A percentile compares a stretch with the other conserved stretches of the same genome.
phyloP scores from a whole-genome alignment of 805 yeast species.

The Candida stauntonica region DNA sequence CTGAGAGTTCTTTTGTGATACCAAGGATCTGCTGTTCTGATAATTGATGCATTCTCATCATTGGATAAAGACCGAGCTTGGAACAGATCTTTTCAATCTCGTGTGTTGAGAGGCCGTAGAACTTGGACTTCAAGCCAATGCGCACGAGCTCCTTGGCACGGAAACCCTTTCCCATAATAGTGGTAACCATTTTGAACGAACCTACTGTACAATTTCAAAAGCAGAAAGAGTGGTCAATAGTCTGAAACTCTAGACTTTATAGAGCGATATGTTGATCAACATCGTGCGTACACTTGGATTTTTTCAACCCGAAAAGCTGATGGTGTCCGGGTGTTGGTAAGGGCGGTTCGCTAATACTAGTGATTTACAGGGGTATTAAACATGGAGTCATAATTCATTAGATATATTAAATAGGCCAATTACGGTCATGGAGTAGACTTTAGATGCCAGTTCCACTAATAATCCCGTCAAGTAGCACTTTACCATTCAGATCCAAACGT shows the following conservation, averaged over 20 bases:
- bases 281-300: no score
- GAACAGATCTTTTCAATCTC: conserved; percentile 78
- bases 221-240: no score
- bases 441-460: background rate
- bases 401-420: no score
- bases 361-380: no score
- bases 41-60: conserved; percentile 91
- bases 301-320: background rate
- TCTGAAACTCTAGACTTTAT: background rate
- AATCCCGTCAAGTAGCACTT: conserved; percentile 14
- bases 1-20: conserved; percentile 81
- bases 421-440: background rate
- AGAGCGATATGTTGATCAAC: background rate
- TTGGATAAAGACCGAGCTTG: conserved; percentile 85
- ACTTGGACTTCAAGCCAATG: conserved; percentile 70
- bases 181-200: conserved; percentile 21
- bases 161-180: conserved; percentile 28
- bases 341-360: no score
- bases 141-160: conserved; percentile 28
- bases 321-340: conserved; percentile 2
- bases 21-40: conserved; percentile 83
- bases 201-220: background rate
- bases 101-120: conserved; percentile 80
- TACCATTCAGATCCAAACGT: conserved; percentile 50
- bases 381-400: background rate